Base-by-base conservation (phyloP, 2,329 filamentous ascomycete species). In the Trichophyton equinum region DNA sequence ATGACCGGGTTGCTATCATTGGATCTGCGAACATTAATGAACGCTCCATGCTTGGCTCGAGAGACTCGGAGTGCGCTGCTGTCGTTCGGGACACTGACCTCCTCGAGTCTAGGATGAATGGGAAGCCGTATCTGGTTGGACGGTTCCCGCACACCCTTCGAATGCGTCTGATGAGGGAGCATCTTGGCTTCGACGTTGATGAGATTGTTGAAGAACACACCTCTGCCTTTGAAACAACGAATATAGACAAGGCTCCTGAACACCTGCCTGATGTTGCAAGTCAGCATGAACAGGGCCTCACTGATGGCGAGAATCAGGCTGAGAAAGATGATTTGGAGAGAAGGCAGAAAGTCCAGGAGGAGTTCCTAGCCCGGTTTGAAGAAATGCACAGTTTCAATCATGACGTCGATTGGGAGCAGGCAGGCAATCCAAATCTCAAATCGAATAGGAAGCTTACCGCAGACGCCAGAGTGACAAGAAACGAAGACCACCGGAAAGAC, bases 11-110 rank as follows among this genome's bases (percentile, higher is more conserved):
- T 60, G 88, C 90, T 62, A 91, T 95, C 65, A 91, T 88, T 71
- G 90, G 91, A 63, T 89, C 82, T 58, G 83, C 84, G 22, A 87
- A 87, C 68, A 77, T 87, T 67, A 87, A 87, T 67, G 85, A 85
- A 67, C 78, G 83, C 71, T 91, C 87, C 3, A 89, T 96, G 76
- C 82, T 95, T 6, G 90, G 89, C 46, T 81, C 83, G 61, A 89
- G 94, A 74, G 91, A 95, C 74, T 89, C 85, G 0, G 91, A 96
- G 72, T 89, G 95, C 60, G 89, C 90, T 18, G 87, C 95, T 64
- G 81, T 95, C 61, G 88, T 96, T 69, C 87, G 94, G 71, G 90
- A 95, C 70, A 82, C 84, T 1, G 83, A 85, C 1, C 77, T 84
- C 1, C 77, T 95, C 18, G 82, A 87, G 18, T 86, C 85, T 18